phyloP scores from a whole-genome alignment of 1,139 yeast genomes.

The Torulaspora pretoriensis region DNA sequence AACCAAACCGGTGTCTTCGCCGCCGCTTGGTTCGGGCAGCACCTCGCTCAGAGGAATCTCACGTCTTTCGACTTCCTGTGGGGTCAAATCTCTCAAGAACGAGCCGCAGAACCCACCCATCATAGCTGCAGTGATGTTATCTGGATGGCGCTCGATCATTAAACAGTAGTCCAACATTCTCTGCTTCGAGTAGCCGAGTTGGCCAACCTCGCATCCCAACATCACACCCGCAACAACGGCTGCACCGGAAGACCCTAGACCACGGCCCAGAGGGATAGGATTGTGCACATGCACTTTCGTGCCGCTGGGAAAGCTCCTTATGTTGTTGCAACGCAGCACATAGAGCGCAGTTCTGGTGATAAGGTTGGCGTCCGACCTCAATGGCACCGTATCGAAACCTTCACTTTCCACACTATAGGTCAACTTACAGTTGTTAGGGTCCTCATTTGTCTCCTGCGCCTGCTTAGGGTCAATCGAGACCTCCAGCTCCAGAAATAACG shows the following conservation, averaged over 20 bases:
- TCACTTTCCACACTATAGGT: constrained; percentile 66
- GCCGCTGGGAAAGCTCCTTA: constrained; percentile 72
- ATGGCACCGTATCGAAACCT: constrained; percentile 76
- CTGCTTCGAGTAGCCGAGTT: constrained; percentile 64
- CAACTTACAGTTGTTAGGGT: constrained; percentile 65
- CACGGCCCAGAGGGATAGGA: constrained; percentile 95
- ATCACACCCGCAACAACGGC: constrained; percentile 98
- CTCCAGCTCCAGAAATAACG: constrained; percentile 63
- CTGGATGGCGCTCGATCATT: constrained; percentile 97
- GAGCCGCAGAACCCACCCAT: constrained; percentile 98
- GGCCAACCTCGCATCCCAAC: constrained; percentile 80
- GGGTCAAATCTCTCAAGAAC: constrained; percentile 73
- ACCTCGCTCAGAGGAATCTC: constrained; percentile 83
- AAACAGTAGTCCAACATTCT: constrained; percentile 90
- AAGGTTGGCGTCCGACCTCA: constrained; percentile 69
- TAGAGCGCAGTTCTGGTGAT: constrained; percentile 91
- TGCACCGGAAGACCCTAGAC: constrained; percentile 97
- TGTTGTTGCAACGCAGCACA: constrained; percentile 76
- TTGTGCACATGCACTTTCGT: constrained; percentile 78
- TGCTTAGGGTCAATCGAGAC: constrained; percentile 57
- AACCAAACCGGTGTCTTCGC: constrained; percentile 56
- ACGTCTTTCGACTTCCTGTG: constrained; percentile 64
- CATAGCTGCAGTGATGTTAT: constrained; percentile 97
- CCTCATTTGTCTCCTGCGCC: constrained; percentile 46
- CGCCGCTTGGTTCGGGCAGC: constrained; percentile 72